phyloP scores from a whole-genome alignment of 2,329 filamentous ascomycete species.

The Madurella fahalii region DNA sequence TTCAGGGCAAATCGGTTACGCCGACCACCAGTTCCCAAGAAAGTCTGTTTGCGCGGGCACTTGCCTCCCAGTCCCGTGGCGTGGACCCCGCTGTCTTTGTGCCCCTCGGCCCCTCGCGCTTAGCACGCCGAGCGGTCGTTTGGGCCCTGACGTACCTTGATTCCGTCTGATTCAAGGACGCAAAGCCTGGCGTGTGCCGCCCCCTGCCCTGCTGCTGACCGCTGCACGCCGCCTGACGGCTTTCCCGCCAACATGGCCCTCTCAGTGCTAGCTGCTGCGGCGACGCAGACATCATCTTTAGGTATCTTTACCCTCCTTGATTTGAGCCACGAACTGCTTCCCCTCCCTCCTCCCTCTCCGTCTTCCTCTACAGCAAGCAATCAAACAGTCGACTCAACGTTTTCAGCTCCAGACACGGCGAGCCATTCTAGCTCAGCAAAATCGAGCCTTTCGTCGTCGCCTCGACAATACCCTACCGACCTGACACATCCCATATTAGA shows the following conservation, averaged over 20 bases:
- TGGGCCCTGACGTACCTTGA: slow-evolving; percentile 9
- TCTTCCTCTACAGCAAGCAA: slow-evolving; percentile 6
- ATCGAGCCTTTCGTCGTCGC: slow-evolving; percentile 38
- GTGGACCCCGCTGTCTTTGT: slow-evolving; percentile 4
- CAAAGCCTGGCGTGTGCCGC: background rate
- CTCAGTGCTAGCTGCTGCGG: slow-evolving; percentile 29
- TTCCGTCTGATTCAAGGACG: background rate
- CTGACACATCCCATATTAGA: slow-evolving; percentile 52
- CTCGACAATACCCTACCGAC: slow-evolving; percentile 47
- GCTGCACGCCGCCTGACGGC: slow-evolving; percentile 5
- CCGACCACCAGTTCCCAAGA: background rate
- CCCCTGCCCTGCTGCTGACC: slow-evolving; percentile 7
- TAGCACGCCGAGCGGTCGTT: slow-evolving; percentile 10
- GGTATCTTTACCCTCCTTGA: slow-evolving; percentile 29
- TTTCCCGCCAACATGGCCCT: slow-evolving; percentile 27
- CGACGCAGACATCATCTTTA: slow-evolving; percentile 30
- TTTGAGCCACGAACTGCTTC: slow-evolving; percentile 17
- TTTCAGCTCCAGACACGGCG: slow-evolving; percentile 15
- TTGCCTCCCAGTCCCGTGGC: background rate
- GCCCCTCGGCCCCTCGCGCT: background rate
- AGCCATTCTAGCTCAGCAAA: slow-evolving; percentile 17
- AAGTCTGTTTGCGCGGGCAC: slow-evolving; percentile 4
- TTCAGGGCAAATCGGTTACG: background rate
- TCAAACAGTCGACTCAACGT: slow-evolving; percentile 15
- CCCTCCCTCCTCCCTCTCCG: background rate